Percentiles rank a stretch among this genome's conserved stretches.
Evolutionary conservation across 2,329 filamentous ascomycete species (phyloP).

Genomic region (Colletotrichum sp.): DNA sequence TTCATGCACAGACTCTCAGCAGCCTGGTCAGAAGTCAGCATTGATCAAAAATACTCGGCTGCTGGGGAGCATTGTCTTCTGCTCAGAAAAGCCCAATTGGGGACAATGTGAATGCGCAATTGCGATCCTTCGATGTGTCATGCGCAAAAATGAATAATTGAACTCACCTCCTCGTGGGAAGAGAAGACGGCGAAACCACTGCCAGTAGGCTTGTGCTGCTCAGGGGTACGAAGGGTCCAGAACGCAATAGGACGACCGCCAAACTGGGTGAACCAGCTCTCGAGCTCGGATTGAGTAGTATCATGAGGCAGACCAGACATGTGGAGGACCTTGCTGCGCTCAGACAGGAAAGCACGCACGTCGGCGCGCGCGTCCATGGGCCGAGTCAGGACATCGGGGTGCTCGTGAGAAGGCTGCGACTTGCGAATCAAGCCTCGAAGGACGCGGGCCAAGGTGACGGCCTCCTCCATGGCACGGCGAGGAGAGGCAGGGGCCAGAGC

Average conservation of each 20-base stretch:
- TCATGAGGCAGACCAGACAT: conserved; percentile 98
- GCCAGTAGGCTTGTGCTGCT: conserved; percentile 99
- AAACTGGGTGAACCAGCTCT: conserved; percentile 99
- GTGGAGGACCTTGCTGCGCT: conserved; percentile 97
- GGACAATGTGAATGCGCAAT: background rate
- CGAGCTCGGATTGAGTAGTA: conserved; percentile 96
- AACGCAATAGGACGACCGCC: conserved; percentile 97
- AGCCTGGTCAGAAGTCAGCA: conserved; percentile 61
- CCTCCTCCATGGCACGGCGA: conserved; percentile 96
- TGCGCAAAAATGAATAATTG: background rate
- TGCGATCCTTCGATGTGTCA: background rate
- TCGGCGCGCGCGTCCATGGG: conserved; percentile 98
- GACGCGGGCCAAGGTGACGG: conserved; percentile 90
- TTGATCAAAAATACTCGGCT: background rate
- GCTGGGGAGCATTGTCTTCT: background rate
- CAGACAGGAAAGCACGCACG: conserved; percentile 92
- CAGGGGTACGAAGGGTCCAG: conserved; percentile 96
- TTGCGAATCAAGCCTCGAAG: conserved; percentile 93
- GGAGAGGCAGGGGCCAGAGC: conserved; percentile 94
- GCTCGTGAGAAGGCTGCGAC: conserved; percentile 91
- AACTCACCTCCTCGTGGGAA: conserved; percentile 93
- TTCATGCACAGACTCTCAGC: conserved; percentile 99
- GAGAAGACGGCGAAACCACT: conserved; percentile 99
- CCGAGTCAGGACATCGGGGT: conserved; percentile 91
- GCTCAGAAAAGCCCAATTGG: background rate